A percentile compares a stretch with the other conserved stretches of the same genome.
phyloP scores from a whole-genome alignment of 495 filamentous ascomycete species.

The Penicillium tannophilum region DNA sequence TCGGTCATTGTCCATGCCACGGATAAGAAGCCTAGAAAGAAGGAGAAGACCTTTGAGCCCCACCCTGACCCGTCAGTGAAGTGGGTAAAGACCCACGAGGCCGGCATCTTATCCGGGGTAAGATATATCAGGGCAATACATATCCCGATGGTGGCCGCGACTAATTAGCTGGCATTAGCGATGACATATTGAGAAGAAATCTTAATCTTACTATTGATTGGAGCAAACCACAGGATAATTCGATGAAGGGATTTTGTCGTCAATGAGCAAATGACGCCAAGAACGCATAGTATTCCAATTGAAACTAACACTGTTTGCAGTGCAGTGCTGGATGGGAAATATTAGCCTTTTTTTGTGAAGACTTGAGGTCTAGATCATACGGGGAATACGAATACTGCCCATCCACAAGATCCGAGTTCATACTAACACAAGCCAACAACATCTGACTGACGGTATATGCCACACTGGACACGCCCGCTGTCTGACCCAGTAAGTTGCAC shows the following conservation, averaged over 20 bases:
- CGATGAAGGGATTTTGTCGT: slow-evolving; percentile 64
- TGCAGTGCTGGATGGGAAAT: slow-evolving; percentile 51
- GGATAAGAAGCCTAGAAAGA: slow-evolving; percentile 68
- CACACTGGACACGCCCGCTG: slow-evolving; percentile 59
- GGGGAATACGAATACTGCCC: slow-evolving; percentile 50
- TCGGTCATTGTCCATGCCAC: slow-evolving; percentile 80
- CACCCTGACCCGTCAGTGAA: slow-evolving; percentile 69
- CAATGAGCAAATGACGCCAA: slow-evolving; percentile 66
- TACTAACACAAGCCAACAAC: slow-evolving; percentile 57
- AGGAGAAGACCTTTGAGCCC: slow-evolving; percentile 65
- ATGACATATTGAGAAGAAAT: background rate
- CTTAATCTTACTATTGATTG: slow-evolving; percentile 61
- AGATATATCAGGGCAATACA: slow-evolving; percentile 62
- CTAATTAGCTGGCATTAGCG: slow-evolving; percentile 25
- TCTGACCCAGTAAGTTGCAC: slow-evolving; percentile 64
- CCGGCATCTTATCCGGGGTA: slow-evolving; percentile 65
- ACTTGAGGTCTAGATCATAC: slow-evolving; percentile 25
- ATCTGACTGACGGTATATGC: slow-evolving; percentile 61
- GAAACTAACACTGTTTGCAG: slow-evolving; percentile 65
- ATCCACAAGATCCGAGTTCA: slow-evolving; percentile 55
- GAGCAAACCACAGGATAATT: slow-evolving; percentile 71
- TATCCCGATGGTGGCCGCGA: slow-evolving; percentile 59
- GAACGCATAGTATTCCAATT: slow-evolving; percentile 56
- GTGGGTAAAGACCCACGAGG: slow-evolving; percentile 66
- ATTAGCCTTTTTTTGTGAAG: background rate